Evolutionary conservation across 257 asterid species (phyloP).

Genomic region (Solanum commersonii): DNA sequence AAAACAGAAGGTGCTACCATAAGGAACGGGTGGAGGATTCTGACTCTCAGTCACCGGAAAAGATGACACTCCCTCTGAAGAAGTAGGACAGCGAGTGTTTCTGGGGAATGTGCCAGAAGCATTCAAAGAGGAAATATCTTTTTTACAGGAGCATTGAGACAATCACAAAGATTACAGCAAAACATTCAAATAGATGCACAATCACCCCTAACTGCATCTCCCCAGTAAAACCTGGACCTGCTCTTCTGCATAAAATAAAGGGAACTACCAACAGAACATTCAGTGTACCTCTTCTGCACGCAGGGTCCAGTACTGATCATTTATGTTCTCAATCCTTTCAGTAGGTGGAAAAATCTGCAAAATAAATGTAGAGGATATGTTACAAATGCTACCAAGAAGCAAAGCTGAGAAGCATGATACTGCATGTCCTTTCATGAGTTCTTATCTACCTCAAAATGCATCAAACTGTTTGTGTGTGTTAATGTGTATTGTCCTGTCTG

Average conservation of each 20-base stretch:
- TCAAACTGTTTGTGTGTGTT: background rate
- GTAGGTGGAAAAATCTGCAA: slow-evolving; percentile 48
- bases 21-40: background rate
- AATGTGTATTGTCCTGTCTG: background rate
- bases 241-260: background rate
- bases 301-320: slow-evolving; percentile 50
- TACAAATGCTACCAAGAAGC: background rate
- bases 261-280: background rate
- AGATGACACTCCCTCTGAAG: background rate
- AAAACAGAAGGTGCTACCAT: background rate
- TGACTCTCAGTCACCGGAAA: background rate
- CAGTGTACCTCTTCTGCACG: slow-evolving; percentile 51
- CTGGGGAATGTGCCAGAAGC: background rate
- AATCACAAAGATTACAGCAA: background rate
- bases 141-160: background rate
- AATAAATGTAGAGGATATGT: background rate
- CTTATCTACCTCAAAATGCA: background rate
- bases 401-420: background rate
- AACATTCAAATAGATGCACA: background rate
- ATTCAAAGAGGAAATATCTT: background rate
- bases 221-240: background rate
- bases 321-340: slow-evolving; percentile 50
- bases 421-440: background rate
- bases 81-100: background rate
- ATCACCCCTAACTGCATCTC: background rate